These are phyloP conservation scores for Termitomyces sp. DNA, from an alignment of 768 basidiomycete species.

Conservation along the genomic window DNA sequence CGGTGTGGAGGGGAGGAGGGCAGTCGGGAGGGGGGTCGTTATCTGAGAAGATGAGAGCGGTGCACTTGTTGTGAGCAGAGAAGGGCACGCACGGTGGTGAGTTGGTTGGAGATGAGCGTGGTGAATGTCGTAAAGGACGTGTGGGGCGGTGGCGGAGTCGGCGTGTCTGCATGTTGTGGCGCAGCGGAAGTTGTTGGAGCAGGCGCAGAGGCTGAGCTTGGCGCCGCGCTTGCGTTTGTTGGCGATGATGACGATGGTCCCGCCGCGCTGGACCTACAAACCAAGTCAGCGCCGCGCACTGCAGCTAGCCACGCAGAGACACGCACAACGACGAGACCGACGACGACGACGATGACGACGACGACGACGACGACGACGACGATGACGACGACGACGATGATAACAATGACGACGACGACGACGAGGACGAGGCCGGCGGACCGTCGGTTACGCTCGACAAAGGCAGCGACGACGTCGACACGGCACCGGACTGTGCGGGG, in stretches of 20 bases:
- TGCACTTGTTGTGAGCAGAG: no score
- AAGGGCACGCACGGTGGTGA: background rate
- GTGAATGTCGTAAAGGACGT: background rate
- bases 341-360: no score
- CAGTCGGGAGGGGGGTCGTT: slow-evolving; percentile 4
- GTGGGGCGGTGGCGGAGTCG: background rate
- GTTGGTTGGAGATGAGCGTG: background rate
- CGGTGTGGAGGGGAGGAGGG: slow-evolving; percentile 3
- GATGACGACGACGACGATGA: background rate
- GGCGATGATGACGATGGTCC: no score
- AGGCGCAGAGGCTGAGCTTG: no score
- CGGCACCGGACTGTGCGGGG: background rate
- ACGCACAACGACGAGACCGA: no score
- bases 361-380: background rate
- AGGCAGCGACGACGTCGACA: background rate
- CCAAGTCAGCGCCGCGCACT: no score
- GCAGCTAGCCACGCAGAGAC: no score
- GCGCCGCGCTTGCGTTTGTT: no score
- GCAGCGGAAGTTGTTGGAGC: no score
- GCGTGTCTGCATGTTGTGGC: background rate
- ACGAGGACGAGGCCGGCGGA: background rate
- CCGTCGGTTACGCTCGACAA: no score
- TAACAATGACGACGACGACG: background rate
- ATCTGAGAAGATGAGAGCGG: background rate
- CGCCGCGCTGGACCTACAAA: no score